Percentiles rank a stretch among this genome's conserved stretches.
Conservation (phyloP, 495 filamentous ascomycete genomes). For the Tuber umbilicatum region DNA sequence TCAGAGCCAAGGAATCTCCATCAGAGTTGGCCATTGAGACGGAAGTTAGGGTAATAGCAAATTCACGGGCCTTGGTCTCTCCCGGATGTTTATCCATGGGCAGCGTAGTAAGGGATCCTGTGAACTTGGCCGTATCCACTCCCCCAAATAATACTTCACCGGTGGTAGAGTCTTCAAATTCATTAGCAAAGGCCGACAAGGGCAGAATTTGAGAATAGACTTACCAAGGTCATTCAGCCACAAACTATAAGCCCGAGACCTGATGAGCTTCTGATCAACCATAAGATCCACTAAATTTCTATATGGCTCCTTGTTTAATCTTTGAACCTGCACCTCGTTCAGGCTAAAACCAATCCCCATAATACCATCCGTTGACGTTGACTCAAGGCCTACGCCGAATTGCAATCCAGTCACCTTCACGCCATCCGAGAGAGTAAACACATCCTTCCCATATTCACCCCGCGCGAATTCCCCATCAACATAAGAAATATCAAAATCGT, state of each 20-base stretch:
- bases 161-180: slow-evolving; percentile 52
- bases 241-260: slow-evolving; percentile 75
- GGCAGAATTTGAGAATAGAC: not conserved
- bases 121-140: slow-evolving; percentile 74
- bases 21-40: slow-evolving; percentile 46
- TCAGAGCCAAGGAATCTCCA: slow-evolving; percentile 42
- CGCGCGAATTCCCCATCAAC: slow-evolving; percentile 73
- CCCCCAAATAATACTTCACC: slow-evolving; percentile 90
- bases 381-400: slow-evolving; percentile 78
- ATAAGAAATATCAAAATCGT: slow-evolving; percentile 85
- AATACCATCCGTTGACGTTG: slow-evolving; percentile 68
- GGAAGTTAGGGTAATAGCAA: slow-evolving; percentile 71
- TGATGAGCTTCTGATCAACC: slow-evolving; percentile 62
- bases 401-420: slow-evolving; percentile 59
- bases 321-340: slow-evolving; percentile 72
- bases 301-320: slow-evolving; percentile 57
- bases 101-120: slow-evolving; percentile 63
- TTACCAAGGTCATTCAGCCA: slow-evolving; percentile 74
- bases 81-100: slow-evolving; percentile 61
- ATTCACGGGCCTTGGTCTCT: slow-evolving; percentile 55
- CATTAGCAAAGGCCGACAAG: slow-evolving; percentile 3
- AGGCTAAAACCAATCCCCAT: slow-evolving; percentile 81
- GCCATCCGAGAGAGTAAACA: slow-evolving; percentile 58
- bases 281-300: slow-evolving; percentile 72
- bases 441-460: slow-evolving; percentile 82